Percentiles rank a stretch among this genome's conserved stretches.
Evolutionary conservation across 2,329 filamentous ascomycete species (phyloP).

Genomic region (Calonectria montana): DNA sequence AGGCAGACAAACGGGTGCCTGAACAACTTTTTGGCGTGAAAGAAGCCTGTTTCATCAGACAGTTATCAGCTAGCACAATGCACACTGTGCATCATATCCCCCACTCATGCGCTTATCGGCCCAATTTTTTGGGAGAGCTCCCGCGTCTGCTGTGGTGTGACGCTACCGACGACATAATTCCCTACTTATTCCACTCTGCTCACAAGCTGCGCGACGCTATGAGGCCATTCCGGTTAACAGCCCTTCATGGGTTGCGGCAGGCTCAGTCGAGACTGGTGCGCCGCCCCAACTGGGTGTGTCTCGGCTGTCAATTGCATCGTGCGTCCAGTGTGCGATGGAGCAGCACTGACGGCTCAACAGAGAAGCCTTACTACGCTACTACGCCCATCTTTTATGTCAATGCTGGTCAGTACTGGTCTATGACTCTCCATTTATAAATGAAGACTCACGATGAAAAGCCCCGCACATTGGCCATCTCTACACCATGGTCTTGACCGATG

Average conservation of each 20-base stretch:
- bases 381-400: constrained; percentile 99
- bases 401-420: constrained; percentile 69
- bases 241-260: constrained; percentile 38
- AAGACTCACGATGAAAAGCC: constrained; percentile 60
- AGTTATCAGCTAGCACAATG: constrained; percentile 35
- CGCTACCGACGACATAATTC: constrained; percentile 21
- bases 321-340: constrained; percentile 43
- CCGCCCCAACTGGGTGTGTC: constrained; percentile 42
- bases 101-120: constrained; percentile 29
- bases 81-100: constrained; percentile 30
- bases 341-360: constrained; percentile 45
- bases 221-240: constrained; percentile 43
- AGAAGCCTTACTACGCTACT: constrained; percentile 93
- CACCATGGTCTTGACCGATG: constrained; percentile 89
- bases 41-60: constrained; percentile 26
- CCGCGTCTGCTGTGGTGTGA: constrained; percentile 18
- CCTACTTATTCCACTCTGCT: neutral
- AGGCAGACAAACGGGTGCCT: constrained; percentile 8
- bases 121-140: constrained; percentile 30
- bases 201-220: constrained; percentile 35
- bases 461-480: constrained; percentile 97
- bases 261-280: constrained; percentile 29
- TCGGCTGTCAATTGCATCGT: constrained; percentile 41
- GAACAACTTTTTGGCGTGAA: constrained; percentile 15
- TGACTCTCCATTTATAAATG: neutral